Evolutionary conservation across 2,329 filamentous ascomycete species (phyloP).

Genomic region (Phialemonium atrogriseum): DNA sequence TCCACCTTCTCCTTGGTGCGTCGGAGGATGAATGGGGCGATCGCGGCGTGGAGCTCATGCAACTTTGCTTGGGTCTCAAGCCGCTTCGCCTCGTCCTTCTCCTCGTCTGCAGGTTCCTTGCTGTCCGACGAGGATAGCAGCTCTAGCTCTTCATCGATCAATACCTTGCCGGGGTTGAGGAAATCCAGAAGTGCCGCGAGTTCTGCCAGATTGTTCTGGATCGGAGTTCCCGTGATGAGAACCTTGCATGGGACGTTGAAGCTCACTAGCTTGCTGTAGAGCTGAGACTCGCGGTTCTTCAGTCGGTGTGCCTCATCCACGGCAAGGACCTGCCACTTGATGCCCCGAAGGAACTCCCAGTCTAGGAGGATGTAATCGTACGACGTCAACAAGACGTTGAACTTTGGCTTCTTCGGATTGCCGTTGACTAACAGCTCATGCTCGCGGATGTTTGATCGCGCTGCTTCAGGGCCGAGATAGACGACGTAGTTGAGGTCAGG

Average conservation of each 20-base stretch:
- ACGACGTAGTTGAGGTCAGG: constrained; percentile 96
- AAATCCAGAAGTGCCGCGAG: constrained; percentile 91
- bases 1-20: constrained; percentile 97
- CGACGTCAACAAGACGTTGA: constrained; percentile 94
- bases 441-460: constrained; percentile 80
- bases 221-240: constrained; percentile 92
- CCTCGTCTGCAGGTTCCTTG: constrained; percentile 18
- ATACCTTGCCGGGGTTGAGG: constrained; percentile 86
- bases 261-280: constrained; percentile 76
- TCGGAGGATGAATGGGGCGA: constrained; percentile 89
- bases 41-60: constrained; percentile 72
- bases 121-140: constrained; percentile 45
- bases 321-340: constrained; percentile 96
- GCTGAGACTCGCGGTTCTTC: constrained; percentile 91
- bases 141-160: constrained; percentile 88
- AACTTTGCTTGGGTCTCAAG: constrained; percentile 82
- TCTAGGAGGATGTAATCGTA: constrained; percentile 95
- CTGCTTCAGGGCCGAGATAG: constrained; percentile 83
- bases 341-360: constrained; percentile 71
- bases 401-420: constrained; percentile 83
- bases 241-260: constrained; percentile 85
- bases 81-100: constrained; percentile 35
- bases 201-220: constrained; percentile 94
- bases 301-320: constrained; percentile 95
- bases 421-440: constrained; percentile 82